These are phyloP conservation scores for Pelargonium cotyledonis DNA, from an alignment of 441 rosid genomes.

Conservation along the genomic window DNA sequence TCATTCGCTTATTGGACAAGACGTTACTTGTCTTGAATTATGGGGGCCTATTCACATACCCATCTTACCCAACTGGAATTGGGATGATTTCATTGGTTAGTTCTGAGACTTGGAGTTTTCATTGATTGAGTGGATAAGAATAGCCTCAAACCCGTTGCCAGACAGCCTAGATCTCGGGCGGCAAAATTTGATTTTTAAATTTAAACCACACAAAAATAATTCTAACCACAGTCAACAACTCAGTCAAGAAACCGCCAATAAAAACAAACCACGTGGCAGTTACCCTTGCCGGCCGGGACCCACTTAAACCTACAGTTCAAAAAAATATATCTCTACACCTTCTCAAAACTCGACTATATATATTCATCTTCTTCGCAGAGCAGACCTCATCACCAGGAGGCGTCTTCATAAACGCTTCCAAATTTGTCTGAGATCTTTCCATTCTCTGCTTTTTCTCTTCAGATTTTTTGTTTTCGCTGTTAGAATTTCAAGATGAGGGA, in stretches of 20 bases:
- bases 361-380: not conserved
- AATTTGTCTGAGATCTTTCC: not conserved
- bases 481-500: constrained; percentile 38
- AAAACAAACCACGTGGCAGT: not conserved
- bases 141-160: not conserved
- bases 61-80: constrained; percentile 28
- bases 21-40: constrained; percentile 9
- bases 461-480: not conserved
- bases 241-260: not conserved
- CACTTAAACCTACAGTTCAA: not conserved
- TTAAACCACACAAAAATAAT: not conserved
- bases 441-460: not conserved
- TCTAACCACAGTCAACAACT: not conserved
- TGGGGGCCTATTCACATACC: not conserved
- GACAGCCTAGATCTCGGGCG: not conserved
- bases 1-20: constrained; percentile 22
- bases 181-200: not conserved
- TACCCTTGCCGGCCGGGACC: not conserved
- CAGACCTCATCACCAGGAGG: not conserved
- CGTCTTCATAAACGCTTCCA: constrained; percentile 1
- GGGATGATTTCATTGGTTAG: constrained; percentile 24
- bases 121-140: not conserved
- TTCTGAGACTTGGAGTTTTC: not conserved
- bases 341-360: not conserved
- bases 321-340: not conserved